Conservation (phyloP, 2,329 filamentous ascomycete genomes). For the Trichoderma gracile region DNA sequence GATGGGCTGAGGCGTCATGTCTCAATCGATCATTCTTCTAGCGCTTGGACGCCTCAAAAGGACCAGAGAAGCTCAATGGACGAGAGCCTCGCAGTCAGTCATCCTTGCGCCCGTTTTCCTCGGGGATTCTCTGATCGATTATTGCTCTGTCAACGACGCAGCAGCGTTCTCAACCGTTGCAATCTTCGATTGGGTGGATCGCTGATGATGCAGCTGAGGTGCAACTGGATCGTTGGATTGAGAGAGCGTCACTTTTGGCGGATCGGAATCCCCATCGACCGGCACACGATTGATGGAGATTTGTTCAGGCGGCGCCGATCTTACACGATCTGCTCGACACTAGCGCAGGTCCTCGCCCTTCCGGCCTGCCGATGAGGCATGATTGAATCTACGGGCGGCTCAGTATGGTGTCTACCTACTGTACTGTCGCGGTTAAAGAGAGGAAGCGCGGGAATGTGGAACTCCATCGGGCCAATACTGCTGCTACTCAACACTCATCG, state of each 20-base stretch:
- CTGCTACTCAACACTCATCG: too few relatives aligned
- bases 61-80: neutral
- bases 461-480: too few relatives aligned
- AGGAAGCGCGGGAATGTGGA: neutral
- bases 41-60: neutral
- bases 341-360: slow-evolving; percentile 10
- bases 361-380: slow-evolving; percentile 3
- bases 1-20: neutral
- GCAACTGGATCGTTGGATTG: neutral
- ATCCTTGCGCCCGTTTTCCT: neutral
- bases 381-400: neutral
- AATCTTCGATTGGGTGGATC: neutral
- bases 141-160: neutral
- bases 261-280: neutral
- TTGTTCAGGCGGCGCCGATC: neutral
- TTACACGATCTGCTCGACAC: neutral
- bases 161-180: neutral
- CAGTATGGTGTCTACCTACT: neutral
- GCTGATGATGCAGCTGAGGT: neutral
- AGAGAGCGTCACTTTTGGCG: neutral
- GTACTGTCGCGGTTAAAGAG: neutral
- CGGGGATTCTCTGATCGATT: neutral
- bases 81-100: neutral
- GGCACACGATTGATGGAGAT: neutral
- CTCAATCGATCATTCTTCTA: neutral